phyloP scores from a whole-genome alignment of 371 early-diverging fungal species.

The Dinochytrium kinnereticum region DNA sequence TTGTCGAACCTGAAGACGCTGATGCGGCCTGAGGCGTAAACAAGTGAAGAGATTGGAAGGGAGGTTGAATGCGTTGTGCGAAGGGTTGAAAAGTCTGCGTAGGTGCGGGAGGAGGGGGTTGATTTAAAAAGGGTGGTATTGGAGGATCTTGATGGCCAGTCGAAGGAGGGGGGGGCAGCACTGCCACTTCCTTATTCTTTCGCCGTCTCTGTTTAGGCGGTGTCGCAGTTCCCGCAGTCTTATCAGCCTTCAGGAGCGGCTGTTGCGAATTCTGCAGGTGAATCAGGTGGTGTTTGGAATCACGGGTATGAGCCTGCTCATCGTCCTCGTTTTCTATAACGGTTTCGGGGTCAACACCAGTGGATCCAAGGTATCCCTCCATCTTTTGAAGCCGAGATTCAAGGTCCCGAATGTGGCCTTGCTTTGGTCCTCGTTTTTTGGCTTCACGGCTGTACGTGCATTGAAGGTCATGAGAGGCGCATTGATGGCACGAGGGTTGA shows the following conservation, averaged over 20 bases:
- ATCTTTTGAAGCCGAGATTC: slow-evolving; percentile 14
- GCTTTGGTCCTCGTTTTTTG: slow-evolving; percentile 25
- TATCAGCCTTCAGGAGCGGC: too few relatives aligned
- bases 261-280: too few relatives aligned
- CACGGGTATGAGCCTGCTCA: background rate
- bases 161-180: background rate
- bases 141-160: too few relatives aligned
- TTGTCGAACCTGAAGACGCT: background rate
- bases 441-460: slow-evolving; percentile 25
- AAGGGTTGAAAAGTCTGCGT: background rate
- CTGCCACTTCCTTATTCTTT: background rate
- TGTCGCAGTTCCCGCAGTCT: background rate
- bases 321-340: background rate
- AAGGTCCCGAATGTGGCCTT: slow-evolving; percentile 15
- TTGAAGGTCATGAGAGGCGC: background rate
- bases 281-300: too few relatives aligned
- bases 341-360: background rate
- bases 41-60: background rate
- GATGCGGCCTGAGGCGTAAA: background rate
- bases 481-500: slow-evolving; percentile 20
- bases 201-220: background rate
- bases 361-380: background rate
- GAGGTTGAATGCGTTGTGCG: background rate
- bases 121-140: too few relatives aligned
- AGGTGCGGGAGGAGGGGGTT: background rate